Evolutionary conservation across 768 basidiomycete genomes (phyloP).

Genomic region (Amanita inopinata): DNA sequence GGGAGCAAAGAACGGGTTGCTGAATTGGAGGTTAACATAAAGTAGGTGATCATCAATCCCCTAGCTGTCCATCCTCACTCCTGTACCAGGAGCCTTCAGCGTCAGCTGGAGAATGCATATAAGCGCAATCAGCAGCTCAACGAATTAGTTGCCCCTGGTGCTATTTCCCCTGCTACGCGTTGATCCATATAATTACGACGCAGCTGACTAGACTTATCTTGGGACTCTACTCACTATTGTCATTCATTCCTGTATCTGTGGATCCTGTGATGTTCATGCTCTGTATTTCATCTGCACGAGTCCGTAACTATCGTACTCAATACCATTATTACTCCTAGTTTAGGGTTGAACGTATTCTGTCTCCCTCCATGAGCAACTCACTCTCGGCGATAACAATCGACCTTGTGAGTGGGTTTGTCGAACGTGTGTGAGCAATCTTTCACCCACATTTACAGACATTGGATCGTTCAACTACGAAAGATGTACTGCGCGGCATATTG

Average conservation of each 20-base stretch:
- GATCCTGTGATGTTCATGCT: neutral
- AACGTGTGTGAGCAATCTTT: neutral
- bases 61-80: conserved; percentile 5
- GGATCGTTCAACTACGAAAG: conserved; percentile 63
- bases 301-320: neutral
- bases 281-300: neutral
- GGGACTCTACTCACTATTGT: neutral
- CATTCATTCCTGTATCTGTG: neutral
- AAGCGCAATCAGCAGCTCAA: conserved; percentile 56
- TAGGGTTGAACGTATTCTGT: neutral
- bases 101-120: conserved; percentile 71
- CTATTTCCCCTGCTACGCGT: conserved; percentile 12
- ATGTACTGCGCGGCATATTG: conserved; percentile 67
- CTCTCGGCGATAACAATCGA: conserved; percentile 42
- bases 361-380: conserved; percentile 10
- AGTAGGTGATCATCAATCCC: conserved; percentile 30
- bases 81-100: conserved; percentile 52
- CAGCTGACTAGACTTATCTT: too few relatives aligned
- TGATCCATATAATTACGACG: too few relatives aligned
- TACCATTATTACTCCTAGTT: conserved; percentile 1
- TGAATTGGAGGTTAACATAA: conserved; percentile 65
- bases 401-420: conserved; percentile 23
- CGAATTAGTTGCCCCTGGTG: conserved; percentile 39
- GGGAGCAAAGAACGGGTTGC: conserved; percentile 80
- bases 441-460: conserved; percentile 37